phyloP scores from a whole-genome alignment of 2,329 filamentous ascomycete genomes.

The Ascochyta viciae-villosae region DNA sequence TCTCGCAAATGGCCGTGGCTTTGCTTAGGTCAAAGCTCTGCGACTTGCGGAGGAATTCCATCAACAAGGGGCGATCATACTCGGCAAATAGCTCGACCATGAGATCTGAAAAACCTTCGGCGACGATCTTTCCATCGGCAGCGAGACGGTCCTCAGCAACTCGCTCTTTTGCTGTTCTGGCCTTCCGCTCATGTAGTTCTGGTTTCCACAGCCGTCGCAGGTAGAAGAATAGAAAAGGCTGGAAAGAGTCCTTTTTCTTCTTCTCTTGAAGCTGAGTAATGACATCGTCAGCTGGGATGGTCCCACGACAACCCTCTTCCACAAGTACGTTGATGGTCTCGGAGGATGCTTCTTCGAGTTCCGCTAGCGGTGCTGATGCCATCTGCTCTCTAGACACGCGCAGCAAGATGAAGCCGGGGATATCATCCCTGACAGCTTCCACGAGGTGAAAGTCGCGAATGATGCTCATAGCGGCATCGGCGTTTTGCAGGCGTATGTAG shows the following conservation, averaged over 20 bases:
- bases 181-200: constrained; percentile 61
- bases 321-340: constrained; percentile 89
- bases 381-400: constrained; percentile 78
- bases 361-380: constrained; percentile 68
- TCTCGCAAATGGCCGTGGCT: constrained; percentile 80
- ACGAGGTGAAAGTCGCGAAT: constrained; percentile 91
- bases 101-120: constrained; percentile 87
- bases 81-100: constrained; percentile 85
- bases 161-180: constrained; percentile 49
- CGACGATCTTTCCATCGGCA: constrained; percentile 69
- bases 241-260: constrained; percentile 61
- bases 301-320: constrained; percentile 87
- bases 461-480: constrained; percentile 83
- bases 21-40: constrained; percentile 88
- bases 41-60: constrained; percentile 85
- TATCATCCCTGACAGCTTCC: constrained; percentile 86
- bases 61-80: constrained; percentile 79
- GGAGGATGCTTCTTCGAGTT: constrained; percentile 79
- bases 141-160: constrained; percentile 53
- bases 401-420: constrained; percentile 85
- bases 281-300: constrained; percentile 79
- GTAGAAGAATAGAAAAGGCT: constrained; percentile 90
- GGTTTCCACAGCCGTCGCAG: constrained; percentile 85
- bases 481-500: constrained; percentile 91
- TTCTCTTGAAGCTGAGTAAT: constrained; percentile 74